These are phyloP conservation scores for Vitis riparia DNA, from an alignment of 164 flowering plant species.

Conservation along the genomic window DNA sequence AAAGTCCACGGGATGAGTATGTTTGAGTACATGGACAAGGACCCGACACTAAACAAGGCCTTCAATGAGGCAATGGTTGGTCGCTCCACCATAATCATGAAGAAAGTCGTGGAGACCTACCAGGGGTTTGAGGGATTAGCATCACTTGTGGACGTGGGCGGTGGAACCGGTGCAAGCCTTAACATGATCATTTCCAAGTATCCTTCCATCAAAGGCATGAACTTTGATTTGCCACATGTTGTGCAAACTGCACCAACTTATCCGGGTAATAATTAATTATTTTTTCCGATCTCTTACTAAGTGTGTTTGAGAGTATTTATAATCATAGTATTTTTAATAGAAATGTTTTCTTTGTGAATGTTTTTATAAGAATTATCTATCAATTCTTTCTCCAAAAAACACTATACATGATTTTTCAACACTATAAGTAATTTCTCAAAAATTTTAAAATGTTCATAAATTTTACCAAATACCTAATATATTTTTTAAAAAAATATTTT, in stretches of 20 bases:
- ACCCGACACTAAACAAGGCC: conserved; percentile 6
- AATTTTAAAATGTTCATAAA: no score
- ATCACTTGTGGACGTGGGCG: background rate
- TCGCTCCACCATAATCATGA: background rate
- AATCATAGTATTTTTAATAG: no score
- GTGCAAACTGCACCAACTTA: background rate
- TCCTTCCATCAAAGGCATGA: background rate
- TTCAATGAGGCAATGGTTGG: background rate
- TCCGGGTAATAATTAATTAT: background rate
- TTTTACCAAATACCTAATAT: background rate
- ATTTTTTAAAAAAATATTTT: no score
- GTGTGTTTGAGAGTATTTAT: no score
- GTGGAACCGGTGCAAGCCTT: background rate
- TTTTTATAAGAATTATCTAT: no score
- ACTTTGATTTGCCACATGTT: background rate
- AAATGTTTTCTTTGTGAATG: no score
- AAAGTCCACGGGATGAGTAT: conserved; percentile 13
- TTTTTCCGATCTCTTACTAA: no score
- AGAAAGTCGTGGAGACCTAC: background rate
- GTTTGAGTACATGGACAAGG: conserved; percentile 10
- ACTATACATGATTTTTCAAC: no score
- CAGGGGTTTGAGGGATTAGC: conserved; percentile 1
- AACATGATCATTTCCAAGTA: background rate
- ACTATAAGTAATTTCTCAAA: no score
- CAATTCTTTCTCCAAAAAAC: no score